Evolutionary conservation across 805 yeast species (phyloP).

Genomic region (Dipodascopsis uninucleata): DNA sequence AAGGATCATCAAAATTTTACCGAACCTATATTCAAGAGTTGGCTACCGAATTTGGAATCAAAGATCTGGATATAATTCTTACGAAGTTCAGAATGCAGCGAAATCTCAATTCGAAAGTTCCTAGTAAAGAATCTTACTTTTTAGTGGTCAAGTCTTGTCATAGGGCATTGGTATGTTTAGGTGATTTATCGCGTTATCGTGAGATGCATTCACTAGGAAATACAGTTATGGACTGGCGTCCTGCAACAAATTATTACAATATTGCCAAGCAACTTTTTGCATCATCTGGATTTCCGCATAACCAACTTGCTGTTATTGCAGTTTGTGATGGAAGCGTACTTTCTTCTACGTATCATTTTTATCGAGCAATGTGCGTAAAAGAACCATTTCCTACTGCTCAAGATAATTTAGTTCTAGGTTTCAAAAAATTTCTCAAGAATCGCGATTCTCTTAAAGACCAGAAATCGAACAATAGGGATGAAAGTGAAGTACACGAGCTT

Average conservation of each 20-base stretch:
- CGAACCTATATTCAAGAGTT: conserved; percentile 15
- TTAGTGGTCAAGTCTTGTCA: conserved; percentile 19
- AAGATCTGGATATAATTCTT: conserved; percentile 15
- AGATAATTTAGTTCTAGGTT: conserved; percentile 23
- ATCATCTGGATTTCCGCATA: conserved; percentile 21
- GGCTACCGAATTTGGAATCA: conserved; percentile 11
- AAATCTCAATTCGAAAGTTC: not conserved
- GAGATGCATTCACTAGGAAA: conserved; percentile 16
- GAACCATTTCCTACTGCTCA: conserved; percentile 24
- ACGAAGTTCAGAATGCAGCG: conserved; percentile 10
- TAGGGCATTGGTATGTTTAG: conserved; percentile 23
- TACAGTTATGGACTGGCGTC: conserved; percentile 15
- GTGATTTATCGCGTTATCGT: conserved; percentile 30
- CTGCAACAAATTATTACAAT: conserved; percentile 22
- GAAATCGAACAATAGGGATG: conserved; percentile 12
- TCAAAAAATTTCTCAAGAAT: conserved; percentile 14
- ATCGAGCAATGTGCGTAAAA: conserved; percentile 22
- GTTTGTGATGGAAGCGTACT: conserved; percentile 18
- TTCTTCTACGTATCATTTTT: conserved; percentile 25
- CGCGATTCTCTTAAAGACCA: conserved; percentile 1
- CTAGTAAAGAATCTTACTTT: too few relatives aligned
- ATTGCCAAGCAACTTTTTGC: conserved; percentile 28
- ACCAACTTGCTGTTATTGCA: conserved; percentile 28
- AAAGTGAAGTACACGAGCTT: conserved; percentile 1
- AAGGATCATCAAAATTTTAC: conserved; percentile 16